These are phyloP conservation scores for Malassezia yamatoensis DNA, from an alignment of 1,284 basidiomycete genomes.

Conservation along the genomic window DNA sequence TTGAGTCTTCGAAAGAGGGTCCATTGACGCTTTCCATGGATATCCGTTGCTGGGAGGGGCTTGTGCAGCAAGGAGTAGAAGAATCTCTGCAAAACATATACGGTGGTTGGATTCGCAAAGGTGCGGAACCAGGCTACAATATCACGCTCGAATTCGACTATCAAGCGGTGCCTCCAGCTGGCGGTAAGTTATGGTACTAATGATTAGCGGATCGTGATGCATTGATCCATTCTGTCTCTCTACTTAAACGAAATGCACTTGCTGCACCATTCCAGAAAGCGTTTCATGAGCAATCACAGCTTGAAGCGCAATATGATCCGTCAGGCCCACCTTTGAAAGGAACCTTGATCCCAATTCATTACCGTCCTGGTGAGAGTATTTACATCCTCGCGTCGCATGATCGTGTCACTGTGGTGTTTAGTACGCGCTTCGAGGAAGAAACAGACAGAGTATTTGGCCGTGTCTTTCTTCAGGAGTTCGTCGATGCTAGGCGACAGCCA, in stretches of 20 bases:
- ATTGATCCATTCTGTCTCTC: constrained; percentile 69
- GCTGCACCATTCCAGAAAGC: constrained; percentile 88
- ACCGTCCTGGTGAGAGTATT: constrained; percentile 85
- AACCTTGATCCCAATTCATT: constrained; percentile 76
- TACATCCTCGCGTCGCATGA: constrained; percentile 86
- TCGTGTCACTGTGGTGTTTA: constrained; percentile 95
- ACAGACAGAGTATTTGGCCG: constrained; percentile 94
- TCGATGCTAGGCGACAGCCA: constrained; percentile 85
- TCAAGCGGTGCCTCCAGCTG: constrained; percentile 66
- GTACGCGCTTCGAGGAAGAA: constrained; percentile 91
- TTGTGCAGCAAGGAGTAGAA: constrained; percentile 74
- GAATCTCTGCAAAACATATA: constrained; percentile 77
- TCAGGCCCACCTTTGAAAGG: constrained; percentile 48
- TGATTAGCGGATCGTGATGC: constrained; percentile 42
- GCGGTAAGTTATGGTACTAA: constrained; percentile 57
- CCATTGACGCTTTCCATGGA: constrained; percentile 81
- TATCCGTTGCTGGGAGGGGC: constrained; percentile 86
- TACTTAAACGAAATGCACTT: constrained; percentile 86
- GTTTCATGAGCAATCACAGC: constrained; percentile 72
- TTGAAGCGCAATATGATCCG: constrained; percentile 57
- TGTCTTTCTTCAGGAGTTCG: constrained; percentile 98
- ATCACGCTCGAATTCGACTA: constrained; percentile 78
- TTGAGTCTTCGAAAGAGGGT: constrained; percentile 65
- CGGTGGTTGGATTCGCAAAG: constrained; percentile 57
- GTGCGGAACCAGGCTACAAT: constrained; percentile 72